Evolutionary conservation across 1,284 basidiomycete species (phyloP).

Genomic region (Schizophyllum amplum): DNA sequence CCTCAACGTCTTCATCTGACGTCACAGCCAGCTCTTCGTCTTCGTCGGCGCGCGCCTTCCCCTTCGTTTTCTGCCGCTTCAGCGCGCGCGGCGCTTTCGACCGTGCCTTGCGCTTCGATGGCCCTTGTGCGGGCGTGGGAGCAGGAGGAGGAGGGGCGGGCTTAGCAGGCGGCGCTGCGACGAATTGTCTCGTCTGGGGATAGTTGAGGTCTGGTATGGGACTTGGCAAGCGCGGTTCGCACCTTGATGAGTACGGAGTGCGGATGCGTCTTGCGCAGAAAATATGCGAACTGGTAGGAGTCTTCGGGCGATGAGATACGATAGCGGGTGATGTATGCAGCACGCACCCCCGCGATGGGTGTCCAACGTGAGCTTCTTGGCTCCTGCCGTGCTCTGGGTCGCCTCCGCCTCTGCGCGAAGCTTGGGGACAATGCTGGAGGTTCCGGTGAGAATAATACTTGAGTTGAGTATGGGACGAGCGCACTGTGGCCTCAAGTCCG

Average conservation of each 20-base stretch:
- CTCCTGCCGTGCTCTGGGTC: conserved; percentile 30
- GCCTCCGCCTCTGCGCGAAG: conserved; percentile 49
- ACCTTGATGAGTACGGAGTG: conserved; percentile 73
- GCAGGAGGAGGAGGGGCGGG: conserved; percentile 13
- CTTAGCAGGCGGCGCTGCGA: conserved; percentile 28
- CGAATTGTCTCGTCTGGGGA: conserved; percentile 46
- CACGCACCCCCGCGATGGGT: conserved; percentile 65
- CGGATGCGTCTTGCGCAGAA: conserved; percentile 66
- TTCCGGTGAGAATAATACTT: conserved; percentile 1
- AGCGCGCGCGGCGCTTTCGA: conserved; percentile 18
- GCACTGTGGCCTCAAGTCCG: conserved; percentile 63
- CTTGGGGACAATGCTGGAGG: conserved; percentile 58
- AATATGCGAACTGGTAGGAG: conserved; percentile 74
- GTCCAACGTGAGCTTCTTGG: conserved; percentile 57
- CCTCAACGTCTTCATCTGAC: conserved; percentile 16
- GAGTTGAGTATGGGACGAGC: conserved; percentile 14
- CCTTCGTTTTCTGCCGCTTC: conserved; percentile 39
- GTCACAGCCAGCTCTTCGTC: conserved; percentile 20
- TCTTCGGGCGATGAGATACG: conserved; percentile 31
- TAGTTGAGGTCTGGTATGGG: background rate
- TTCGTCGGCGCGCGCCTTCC: conserved; percentile 18
- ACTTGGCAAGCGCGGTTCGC: conserved; percentile 1
- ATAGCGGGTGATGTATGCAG: background rate
- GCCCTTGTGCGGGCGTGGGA: conserved; percentile 16
- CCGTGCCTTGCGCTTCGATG: conserved; percentile 16